A percentile compares a stretch with the other conserved stretches of the same genome.
phyloP scores from a whole-genome alignment of 108 stramenopile genomes.

The Cyclotella cryptica region DNA sequence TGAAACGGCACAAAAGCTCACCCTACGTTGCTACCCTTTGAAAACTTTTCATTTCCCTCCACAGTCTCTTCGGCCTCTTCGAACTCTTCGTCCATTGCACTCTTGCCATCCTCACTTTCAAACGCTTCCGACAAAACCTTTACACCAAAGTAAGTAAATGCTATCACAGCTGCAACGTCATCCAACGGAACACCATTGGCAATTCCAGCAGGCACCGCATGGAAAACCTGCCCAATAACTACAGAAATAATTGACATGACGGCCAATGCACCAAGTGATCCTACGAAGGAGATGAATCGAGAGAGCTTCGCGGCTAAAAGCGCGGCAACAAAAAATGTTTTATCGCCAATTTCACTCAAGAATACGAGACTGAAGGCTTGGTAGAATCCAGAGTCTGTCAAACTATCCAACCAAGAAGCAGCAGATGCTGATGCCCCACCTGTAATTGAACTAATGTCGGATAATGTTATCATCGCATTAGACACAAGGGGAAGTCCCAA shows the following conservation, averaged over 20 bases:
- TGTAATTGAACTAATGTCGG: constrained; percentile 35
- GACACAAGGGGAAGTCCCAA: constrained; percentile 42
- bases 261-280: constrained; percentile 91
- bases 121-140: constrained; percentile 94
- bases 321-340: constrained; percentile 99
- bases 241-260: constrained; percentile 97
- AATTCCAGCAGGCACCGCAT: constrained; percentile 85
- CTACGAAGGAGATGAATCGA: constrained; percentile 90
- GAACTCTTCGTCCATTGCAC: constrained; percentile 94
- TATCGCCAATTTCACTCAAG: constrained; percentile 99
- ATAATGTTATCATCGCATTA: constrained; percentile 44
- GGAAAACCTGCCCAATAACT: constrained; percentile 94
- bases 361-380: constrained; percentile 95
- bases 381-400: constrained; percentile 88
- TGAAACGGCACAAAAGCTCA: constrained; percentile 34
- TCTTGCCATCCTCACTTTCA: constrained; percentile 67
- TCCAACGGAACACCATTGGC: constrained; percentile 88
- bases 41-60: constrained; percentile 56
- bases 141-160: constrained; percentile 98
- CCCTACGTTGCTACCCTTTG: constrained; percentile 54
- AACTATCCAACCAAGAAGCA: constrained; percentile 49
- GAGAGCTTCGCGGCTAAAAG: constrained; percentile 92
- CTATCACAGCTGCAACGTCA: constrained; percentile 90
- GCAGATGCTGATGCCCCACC: constrained; percentile 28
- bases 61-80: constrained; percentile 95